Base-by-base conservation (phyloP, 305 asterid genomes). In the Plantago rigida region DNA sequence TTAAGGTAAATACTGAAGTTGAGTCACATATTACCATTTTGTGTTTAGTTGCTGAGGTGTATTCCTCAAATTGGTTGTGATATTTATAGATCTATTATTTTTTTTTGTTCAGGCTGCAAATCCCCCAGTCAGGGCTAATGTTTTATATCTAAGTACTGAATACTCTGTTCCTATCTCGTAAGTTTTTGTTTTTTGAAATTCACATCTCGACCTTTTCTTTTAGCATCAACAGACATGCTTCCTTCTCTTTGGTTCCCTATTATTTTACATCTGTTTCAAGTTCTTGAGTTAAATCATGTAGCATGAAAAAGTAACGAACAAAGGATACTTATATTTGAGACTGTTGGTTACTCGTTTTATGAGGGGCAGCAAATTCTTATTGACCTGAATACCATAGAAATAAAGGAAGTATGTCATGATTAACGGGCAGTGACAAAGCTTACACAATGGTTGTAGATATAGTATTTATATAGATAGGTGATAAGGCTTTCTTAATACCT, bases 51-150 rank as follows among this genome's bases (percentile, higher is more conserved):
- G 8, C 41, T 68, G 22, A 3, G 22, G 19, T n/a, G 60, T n/a
- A 57, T 34, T 63, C 15, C 41, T 65, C 53, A 10, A 44, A 60
- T 22, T 53, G 57, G 52, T 55, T 31, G 39, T 3, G 7, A 31
- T 31, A 31, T 31, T 31, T 31, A 59, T 56, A 47, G 26, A 22
- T 66, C 54, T 52, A 22, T 47, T 36, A 28, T 70, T 65, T 66
- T 57, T 69, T 57, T 64, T 59, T 63, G 8, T 73, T 56, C 63
- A 93, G 97, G 84, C 82, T 14, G 95, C 87, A 9, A 75, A 84
- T 79, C 97, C 97, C 50, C 94, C 97, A 0, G 97, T 89, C 46
- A 86, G 97, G 71, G 97, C 96, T n/a, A 87, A 81, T 77, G 87
- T 89, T 67, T 59, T 93, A 81, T 78, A 89, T 80, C 68, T 93